These are phyloP conservation scores for Psilocybe cubensis DNA, from an alignment of 768 basidiomycete genomes.

Conservation along the genomic window DNA sequence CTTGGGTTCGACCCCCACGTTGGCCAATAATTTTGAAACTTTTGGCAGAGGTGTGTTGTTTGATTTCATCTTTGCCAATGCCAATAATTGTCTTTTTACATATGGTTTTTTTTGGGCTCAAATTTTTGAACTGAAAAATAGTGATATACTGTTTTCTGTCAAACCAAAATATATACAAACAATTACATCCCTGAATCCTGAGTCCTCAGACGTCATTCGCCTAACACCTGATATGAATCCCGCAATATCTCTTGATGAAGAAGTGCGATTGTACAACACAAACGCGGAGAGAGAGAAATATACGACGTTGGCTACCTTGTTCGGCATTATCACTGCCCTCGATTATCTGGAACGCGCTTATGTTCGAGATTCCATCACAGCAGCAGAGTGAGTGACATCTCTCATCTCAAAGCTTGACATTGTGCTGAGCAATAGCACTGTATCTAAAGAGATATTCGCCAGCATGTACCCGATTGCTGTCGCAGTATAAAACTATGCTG, in stretches of 20 bases:
- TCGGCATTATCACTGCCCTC: constrained; percentile 87
- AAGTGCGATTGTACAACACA: constrained; percentile 84
- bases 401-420: not conserved
- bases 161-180: too few relatives aligned
- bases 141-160: too few relatives aligned
- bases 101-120: too few relatives aligned
- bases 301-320: constrained; percentile 87
- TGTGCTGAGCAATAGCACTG: constrained; percentile 32
- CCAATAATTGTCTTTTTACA: not conserved
- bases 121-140: too few relatives aligned
- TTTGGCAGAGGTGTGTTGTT: too few relatives aligned
- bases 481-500: constrained; percentile 97
- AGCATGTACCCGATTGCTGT: constrained; percentile 90
- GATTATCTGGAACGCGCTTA: constrained; percentile 97
- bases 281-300: constrained; percentile 91
- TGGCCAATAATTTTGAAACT: constrained; percentile 54
- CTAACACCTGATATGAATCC: constrained; percentile 13
- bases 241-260: constrained; percentile 72
- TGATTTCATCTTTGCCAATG: not conserved
- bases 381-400: constrained; percentile 74
- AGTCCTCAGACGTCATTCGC: not conserved
- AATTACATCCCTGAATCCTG: not conserved
- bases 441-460: constrained; percentile 85
- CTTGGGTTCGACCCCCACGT: constrained; percentile 84
- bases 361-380: constrained; percentile 89